Evolutionary conservation across 2,329 filamentous ascomycete genomes (phyloP).

Genomic region (Cercospora zeae-maydis): DNA sequence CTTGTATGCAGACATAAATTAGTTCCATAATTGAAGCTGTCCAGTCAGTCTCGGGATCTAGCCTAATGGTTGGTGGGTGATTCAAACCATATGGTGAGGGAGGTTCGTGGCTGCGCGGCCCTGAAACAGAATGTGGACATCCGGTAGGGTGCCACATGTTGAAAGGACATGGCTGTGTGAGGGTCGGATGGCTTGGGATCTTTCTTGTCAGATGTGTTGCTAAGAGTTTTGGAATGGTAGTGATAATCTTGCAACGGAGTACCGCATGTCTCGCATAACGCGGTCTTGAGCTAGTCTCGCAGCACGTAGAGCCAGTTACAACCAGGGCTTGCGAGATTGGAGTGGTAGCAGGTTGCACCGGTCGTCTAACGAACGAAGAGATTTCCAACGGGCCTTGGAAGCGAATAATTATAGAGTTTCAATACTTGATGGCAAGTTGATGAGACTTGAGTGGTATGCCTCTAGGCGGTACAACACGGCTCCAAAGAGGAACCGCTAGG

Average conservation of each 20-base stretch:
- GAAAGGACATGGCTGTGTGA: not conserved
- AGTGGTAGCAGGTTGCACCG: not conserved
- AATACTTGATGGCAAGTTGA: not conserved
- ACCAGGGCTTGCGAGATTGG: not conserved
- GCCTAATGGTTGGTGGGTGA: not conserved
- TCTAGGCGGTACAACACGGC: no score
- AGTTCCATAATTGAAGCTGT: not conserved
- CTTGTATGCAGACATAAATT: not conserved
- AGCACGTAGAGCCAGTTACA: not conserved
- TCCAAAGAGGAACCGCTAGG: no score
- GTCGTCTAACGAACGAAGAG: not conserved
- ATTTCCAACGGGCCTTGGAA: not conserved
- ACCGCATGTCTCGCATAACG: not conserved
- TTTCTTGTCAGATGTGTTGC: not conserved
- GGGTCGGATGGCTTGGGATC: not conserved
- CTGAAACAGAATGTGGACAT: conserved; percentile 6
- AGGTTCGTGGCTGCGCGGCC: not conserved
- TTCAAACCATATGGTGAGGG: not conserved
- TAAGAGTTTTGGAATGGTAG: not conserved
- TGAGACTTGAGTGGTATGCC: no score
- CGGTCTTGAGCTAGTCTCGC: not conserved
- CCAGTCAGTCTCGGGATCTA: not conserved
- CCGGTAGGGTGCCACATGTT: not conserved
- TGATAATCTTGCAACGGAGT: not conserved
- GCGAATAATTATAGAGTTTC: not conserved